Conservation (phyloP, 192 early-diverging fungal species). For the Podila horticola region DNA sequence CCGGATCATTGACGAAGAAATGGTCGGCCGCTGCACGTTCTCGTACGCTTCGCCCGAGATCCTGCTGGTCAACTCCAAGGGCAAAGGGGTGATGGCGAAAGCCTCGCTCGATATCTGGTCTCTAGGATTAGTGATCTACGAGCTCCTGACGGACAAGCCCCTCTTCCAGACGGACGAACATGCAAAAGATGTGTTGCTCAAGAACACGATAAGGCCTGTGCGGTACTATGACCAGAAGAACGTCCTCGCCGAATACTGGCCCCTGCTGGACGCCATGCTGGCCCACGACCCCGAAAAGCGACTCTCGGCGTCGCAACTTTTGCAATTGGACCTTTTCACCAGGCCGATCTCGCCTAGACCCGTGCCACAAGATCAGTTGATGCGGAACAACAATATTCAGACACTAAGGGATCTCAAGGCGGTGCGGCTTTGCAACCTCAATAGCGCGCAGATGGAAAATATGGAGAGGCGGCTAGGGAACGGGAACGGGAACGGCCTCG, state of each 20-base stretch:
- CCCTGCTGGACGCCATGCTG: conserved; percentile 38
- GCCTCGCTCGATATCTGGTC: conserved; percentile 60
- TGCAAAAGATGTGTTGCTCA: conserved; percentile 23
- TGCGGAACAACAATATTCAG: conserved; percentile 39
- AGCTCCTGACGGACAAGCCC: conserved; percentile 35
- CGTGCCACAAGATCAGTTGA: conserved; percentile 15
- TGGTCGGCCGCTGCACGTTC: conserved; percentile 58
- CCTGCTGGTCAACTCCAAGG: conserved; percentile 39
- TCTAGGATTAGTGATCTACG: conserved; percentile 58
- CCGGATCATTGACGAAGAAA: conserved; percentile 59
- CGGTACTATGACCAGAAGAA: conserved; percentile 37
- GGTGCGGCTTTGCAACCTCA: conserved; percentile 24
- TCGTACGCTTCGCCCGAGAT: conserved; percentile 60
- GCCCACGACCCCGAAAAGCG: conserved; percentile 25
- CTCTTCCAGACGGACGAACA: conserved; percentile 42
- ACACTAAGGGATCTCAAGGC: conserved; percentile 32
- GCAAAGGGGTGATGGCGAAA: conserved; percentile 49
- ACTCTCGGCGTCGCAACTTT: conserved; percentile 20
- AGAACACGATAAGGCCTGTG: conserved; percentile 4
- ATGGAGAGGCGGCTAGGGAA: neutral
- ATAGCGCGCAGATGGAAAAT: neutral
- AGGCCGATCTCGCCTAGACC: conserved; percentile 1
- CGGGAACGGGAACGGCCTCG: neutral
- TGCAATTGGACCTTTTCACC: conserved; percentile 39
- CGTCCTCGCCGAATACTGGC: conserved; percentile 9